Conservation (phyloP, 2,329 filamentous ascomycete species). For the Fusarium chuoi region DNA sequence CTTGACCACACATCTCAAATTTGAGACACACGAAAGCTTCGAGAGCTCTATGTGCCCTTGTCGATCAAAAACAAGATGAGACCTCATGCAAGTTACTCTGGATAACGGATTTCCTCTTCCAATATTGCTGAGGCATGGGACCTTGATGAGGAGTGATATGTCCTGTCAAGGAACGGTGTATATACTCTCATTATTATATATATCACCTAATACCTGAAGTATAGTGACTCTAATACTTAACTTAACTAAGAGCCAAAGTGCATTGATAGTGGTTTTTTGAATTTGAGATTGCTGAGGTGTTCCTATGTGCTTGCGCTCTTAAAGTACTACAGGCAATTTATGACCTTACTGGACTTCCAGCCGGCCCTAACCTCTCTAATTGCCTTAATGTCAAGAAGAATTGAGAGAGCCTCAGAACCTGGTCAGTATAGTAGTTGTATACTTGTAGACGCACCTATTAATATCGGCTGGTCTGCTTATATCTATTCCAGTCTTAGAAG, state of each 20-base stretch:
- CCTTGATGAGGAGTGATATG: background rate
- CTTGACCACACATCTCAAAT: background rate
- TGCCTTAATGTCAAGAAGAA: background rate
- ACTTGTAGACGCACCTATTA: slow-evolving; percentile 76
- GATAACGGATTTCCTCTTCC: background rate
- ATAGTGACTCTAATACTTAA: background rate
- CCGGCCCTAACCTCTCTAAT: background rate
- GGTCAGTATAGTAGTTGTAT: slow-evolving; percentile 60
- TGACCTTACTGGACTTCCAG: background rate
- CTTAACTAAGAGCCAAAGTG: background rate
- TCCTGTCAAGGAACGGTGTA: background rate
- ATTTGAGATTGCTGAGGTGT: background rate
- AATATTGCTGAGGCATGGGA: background rate
- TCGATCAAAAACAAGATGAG: background rate
- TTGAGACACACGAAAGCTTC: background rate
- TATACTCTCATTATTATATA: background rate
- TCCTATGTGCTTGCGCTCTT: background rate
- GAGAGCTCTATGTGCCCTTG: background rate
- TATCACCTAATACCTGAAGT: background rate
- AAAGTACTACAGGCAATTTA: background rate
- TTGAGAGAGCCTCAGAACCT: background rate
- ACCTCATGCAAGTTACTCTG: background rate
- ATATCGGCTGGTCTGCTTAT: slow-evolving; percentile 70
- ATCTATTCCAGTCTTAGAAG: slow-evolving; percentile 75
- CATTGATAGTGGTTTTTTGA: background rate